Conservation (phyloP, 768 basidiomycete species). For the Mycena rosella region DNA sequence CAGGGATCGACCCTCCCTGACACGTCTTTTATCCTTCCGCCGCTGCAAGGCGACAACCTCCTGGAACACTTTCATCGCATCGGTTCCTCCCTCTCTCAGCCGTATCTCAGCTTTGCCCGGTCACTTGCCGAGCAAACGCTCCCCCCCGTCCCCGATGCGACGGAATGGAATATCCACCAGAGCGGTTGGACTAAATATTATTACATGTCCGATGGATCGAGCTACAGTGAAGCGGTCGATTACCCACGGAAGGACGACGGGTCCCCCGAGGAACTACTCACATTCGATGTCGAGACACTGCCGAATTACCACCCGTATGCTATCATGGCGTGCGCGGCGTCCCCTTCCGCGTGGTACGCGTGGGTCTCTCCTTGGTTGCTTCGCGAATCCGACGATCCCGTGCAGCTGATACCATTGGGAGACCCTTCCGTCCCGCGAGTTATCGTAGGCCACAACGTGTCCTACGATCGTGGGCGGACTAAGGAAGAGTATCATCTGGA, state of each 20-base stretch:
- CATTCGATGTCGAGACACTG: slow-evolving; percentile 96
- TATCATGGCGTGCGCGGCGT: slow-evolving; percentile 90
- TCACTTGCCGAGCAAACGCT: slow-evolving; percentile 64
- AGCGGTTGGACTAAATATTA: slow-evolving; percentile 94
- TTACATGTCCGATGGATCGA: slow-evolving; percentile 77
- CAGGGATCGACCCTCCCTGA: slow-evolving; percentile 87
- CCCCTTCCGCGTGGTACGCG: slow-evolving; percentile 89
- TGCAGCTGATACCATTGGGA: slow-evolving; percentile 85
- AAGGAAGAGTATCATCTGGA: slow-evolving; percentile 84
- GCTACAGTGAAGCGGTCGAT: slow-evolving; percentile 79
- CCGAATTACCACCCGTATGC: slow-evolving; percentile 85
- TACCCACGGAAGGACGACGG: slow-evolving; percentile 71
- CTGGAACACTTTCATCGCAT: slow-evolving; percentile 92
- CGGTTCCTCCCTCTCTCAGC: slow-evolving; percentile 75
- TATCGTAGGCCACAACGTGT: slow-evolving; percentile 94
- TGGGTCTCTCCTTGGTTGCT: slow-evolving; percentile 98
- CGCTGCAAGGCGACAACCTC: slow-evolving; percentile 83
- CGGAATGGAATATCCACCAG: slow-evolving; percentile 50
- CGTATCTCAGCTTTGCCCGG: slow-evolving; percentile 81
- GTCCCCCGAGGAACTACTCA: slow-evolving; percentile 77
- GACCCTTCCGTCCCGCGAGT: slow-evolving; percentile 65
- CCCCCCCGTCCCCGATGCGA: slow-evolving; percentile 67
- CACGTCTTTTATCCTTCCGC: slow-evolving; percentile 84
- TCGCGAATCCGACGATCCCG: slow-evolving; percentile 62
- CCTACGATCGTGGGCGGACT: slow-evolving; percentile 90